A percentile compares a stretch with the other conserved stretches of the same genome.
phyloP scores from a whole-genome alignment of 225 moss, liverwort and hornwort species.

The Sphagnum contortum region DNA sequence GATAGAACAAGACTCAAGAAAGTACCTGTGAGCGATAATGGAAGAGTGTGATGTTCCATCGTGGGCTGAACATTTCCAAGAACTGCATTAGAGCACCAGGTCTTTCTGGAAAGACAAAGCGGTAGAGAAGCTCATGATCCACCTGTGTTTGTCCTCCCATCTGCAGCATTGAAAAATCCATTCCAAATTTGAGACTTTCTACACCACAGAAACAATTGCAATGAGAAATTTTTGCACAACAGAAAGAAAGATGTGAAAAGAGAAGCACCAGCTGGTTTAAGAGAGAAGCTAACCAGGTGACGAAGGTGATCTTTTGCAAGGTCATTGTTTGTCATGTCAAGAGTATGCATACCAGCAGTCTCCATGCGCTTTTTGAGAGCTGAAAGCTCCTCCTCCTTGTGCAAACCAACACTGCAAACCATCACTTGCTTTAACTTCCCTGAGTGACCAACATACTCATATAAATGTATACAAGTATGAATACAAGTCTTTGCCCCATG shows the following conservation, averaged over 20 bases:
- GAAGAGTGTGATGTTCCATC: conserved; percentile 83
- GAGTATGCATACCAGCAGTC: conserved; percentile 47
- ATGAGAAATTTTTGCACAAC: too few species aligned
- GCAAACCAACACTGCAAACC: conserved; percentile 53
- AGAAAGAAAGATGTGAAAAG: too few species aligned
- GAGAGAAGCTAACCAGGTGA: conserved; percentile 30
- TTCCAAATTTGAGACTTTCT: too few species aligned
- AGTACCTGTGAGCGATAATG: conserved; percentile 66
- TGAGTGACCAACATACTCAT: too few species aligned
- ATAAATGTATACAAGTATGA: too few species aligned
- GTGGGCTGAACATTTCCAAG: conserved; percentile 58
- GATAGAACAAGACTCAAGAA: too few species aligned
- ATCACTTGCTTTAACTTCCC: neutral
- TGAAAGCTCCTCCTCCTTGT: conserved; percentile 55
- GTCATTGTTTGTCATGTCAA: conserved; percentile 85
- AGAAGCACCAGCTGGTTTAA: too few species aligned
- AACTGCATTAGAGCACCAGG: conserved; percentile 83
- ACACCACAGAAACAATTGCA: too few species aligned
- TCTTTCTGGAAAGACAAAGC: conserved; percentile 86
- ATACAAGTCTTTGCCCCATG: too few species aligned
- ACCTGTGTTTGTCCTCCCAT: conserved; percentile 83
- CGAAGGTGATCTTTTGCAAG: conserved; percentile 92
- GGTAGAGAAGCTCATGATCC: conserved; percentile 65
- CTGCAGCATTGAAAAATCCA: conserved; percentile 9
- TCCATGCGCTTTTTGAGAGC: conserved; percentile 44